Conservation (phyloP, 2,329 filamentous ascomycete species). For the Curvularia eragrostidis region DNA sequence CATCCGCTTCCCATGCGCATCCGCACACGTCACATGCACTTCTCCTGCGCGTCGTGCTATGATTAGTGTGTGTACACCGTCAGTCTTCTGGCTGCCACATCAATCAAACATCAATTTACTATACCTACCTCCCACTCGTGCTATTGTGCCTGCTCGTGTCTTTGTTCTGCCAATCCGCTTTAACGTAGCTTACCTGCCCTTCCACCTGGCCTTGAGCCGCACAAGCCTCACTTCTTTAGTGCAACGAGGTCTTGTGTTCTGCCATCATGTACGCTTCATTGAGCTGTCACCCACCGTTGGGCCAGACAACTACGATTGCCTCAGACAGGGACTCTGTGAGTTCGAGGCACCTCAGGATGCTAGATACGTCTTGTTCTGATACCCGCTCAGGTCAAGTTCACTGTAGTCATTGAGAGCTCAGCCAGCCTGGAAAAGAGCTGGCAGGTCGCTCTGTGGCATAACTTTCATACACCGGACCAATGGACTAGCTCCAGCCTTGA, state of each 20-base stretch:
- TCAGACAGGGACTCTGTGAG: conserved; percentile 50
- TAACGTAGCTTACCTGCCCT: neutral
- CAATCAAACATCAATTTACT: conserved; percentile 13
- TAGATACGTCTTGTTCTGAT: conserved; percentile 18
- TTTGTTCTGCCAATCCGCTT: conserved; percentile 1
- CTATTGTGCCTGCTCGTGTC: conserved; percentile 9
- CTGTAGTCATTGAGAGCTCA: conserved; percentile 72
- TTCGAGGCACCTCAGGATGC: conserved; percentile 8
- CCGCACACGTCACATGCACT: conserved; percentile 29
- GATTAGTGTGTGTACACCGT: conserved; percentile 13
- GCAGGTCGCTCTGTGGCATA: conserved; percentile 80
- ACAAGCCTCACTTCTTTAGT: neutral
- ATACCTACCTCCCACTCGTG: neutral
- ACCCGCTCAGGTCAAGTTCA: conserved; percentile 61
- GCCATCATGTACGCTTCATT: conserved; percentile 60
- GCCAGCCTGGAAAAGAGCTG: conserved; percentile 63
- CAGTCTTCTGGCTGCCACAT: conserved; percentile 7
- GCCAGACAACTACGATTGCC: conserved; percentile 71
- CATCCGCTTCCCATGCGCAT: conserved; percentile 32
- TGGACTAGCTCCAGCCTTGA: conserved; percentile 67
- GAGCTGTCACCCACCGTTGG: conserved; percentile 73
- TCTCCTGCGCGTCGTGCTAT: conserved; percentile 18
- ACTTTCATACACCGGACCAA: conserved; percentile 62
- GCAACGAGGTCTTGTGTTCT: neutral
- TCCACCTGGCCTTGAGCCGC: neutral